Percentiles rank a stretch among this genome's conserved stretches.
Evolutionary conservation across 2,329 filamentous ascomycete species (phyloP).

Genomic region (Nemania sp.): DNA sequence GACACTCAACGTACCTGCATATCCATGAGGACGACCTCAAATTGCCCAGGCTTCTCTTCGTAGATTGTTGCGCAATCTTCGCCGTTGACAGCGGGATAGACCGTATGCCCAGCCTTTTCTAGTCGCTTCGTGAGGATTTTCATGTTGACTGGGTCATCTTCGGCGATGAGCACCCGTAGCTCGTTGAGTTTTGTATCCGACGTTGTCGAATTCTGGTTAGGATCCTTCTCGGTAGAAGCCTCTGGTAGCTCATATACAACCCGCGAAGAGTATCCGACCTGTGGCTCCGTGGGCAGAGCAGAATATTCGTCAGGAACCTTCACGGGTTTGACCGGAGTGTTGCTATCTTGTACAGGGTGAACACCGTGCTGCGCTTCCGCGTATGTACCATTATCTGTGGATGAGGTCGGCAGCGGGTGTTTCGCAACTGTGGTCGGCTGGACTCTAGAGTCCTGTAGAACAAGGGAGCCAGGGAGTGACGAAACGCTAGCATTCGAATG

Average conservation of each 20-base stretch:
- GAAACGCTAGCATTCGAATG: slow-evolving; percentile 15
- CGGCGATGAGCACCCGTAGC: slow-evolving; percentile 74
- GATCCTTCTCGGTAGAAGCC: slow-evolving; percentile 7
- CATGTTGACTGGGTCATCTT: slow-evolving; percentile 87
- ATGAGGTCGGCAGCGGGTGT: slow-evolving; percentile 9
- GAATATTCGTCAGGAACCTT: slow-evolving; percentile 53
- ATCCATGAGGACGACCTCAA: slow-evolving; percentile 87
- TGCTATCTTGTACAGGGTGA: slow-evolving; percentile 48
- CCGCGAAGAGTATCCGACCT: slow-evolving; percentile 40
- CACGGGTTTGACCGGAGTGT: slow-evolving; percentile 51
- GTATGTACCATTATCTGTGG: slow-evolving; percentile 2
- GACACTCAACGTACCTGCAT: slow-evolving; percentile 69
- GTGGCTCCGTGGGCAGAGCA: slow-evolving; percentile 39
- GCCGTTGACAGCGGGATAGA: slow-evolving; percentile 76
- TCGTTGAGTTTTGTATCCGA: slow-evolving; percentile 28
- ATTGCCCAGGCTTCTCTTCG: slow-evolving; percentile 62
- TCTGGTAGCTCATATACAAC: slow-evolving; percentile 46
- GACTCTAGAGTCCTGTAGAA: background rate
- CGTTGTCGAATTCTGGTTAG: slow-evolving; percentile 1
- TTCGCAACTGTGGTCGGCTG: background rate
- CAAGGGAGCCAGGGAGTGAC: slow-evolving; percentile 16
- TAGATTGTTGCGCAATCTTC: slow-evolving; percentile 79
- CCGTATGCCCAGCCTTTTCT: slow-evolving; percentile 73
- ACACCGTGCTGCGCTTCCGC: slow-evolving; percentile 41
- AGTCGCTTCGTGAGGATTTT: slow-evolving; percentile 78